Base-by-base conservation (phyloP, 345 rosid species). In the Aquilaria yunnanensis region DNA sequence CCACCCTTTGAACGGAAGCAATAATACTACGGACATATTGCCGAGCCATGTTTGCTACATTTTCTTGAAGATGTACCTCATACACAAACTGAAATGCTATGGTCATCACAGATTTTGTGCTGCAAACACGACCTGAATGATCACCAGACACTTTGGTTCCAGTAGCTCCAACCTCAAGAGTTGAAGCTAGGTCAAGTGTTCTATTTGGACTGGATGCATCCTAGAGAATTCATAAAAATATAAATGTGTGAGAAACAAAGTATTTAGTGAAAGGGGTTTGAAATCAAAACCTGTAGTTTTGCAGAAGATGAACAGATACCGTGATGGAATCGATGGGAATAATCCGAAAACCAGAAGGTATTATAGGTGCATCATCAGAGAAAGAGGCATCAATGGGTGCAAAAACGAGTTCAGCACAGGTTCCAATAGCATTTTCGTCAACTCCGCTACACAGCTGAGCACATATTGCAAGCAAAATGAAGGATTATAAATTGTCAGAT, bases 361-460 rank as follows among this genome's bases (percentile, higher is more conserved):
- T 68, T 60, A 90, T 85, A 1, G 96, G 98, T 4, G 96, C 98
- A 70, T 93, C 97, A 48, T 93, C 98, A 14, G 96, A 89, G 71
- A 93, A 87, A 43, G 98, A 90, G 30, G 98, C 97, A 63, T 93
- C 98, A 10, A 93, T 93, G 5, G 98, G 98, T 68, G 96, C 96
- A 80, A 93, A 90, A 56, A 92, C 80, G 56, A 92, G 92, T 68
- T 92, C 98, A 7, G 93, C 90, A 57, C 88, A 84, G 29, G 87
- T 80, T 47, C 96, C 97, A 49, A 80, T 64, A 23, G 97, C 86
- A 61, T 90, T 90, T 74, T 93, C 97, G 58, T 90, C 97, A 70
- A 93, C 88, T 32, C 98, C 98, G 69, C 90, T 87, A 57, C 98
- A 93, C 54, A 93, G 90, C 98, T 93, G 78, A 37, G 60, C 66